Base-by-base conservation (phyloP, 345 rosid species). In the Aegle marmelos region DNA sequence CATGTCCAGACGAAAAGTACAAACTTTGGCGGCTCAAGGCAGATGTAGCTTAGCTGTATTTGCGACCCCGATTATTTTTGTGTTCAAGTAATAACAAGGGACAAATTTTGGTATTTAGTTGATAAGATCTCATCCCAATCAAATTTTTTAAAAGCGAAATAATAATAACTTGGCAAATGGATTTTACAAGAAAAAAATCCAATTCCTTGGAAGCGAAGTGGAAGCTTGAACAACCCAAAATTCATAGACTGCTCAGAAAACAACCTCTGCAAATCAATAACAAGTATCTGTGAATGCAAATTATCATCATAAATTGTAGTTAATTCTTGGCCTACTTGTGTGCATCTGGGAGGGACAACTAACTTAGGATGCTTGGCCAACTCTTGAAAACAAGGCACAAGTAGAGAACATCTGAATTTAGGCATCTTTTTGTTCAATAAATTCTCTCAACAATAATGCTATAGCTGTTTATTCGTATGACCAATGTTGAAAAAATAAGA, bases 371-470 rank as follows among this genome's bases (percentile, higher is more conserved):
- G 66, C 70, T 79, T 85, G 5, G 68, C 85, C 65, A 85, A 61
- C 65, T 86, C 87, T 74, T 81, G 78, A 45, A 86, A 86, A 72
- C 76, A 76, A 64, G 89, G 91, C 57, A 86, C 89, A 14, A 45
- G 53, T 9, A 86, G 82, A 59, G 87, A 84, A 62, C 80, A 83
- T 75, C 89, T 48, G 11, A 65, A 33, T 4, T 21, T 65, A 4
- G 48, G 27, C 69, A 34, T 34, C 69, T 65, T 22, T 19, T 7
- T 17, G 4, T 17, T 16, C 4, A 0, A 31, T 13, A 21, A 31
- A 33, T 31, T 64, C 4, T 2, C 68, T 21, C 41, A 5, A 30
- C n/a, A 30, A 30, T 30, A 13, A 45, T 3, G n/a, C 36, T 31
- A 0, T 16, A 56, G 25, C 33, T 0, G 3, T 27, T 25, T 41